Evolutionary conservation across 2,329 filamentous ascomycete species (phyloP), one percentile per base, ranked within the genome.

Genomic region (Cercospora canescens): DNA sequence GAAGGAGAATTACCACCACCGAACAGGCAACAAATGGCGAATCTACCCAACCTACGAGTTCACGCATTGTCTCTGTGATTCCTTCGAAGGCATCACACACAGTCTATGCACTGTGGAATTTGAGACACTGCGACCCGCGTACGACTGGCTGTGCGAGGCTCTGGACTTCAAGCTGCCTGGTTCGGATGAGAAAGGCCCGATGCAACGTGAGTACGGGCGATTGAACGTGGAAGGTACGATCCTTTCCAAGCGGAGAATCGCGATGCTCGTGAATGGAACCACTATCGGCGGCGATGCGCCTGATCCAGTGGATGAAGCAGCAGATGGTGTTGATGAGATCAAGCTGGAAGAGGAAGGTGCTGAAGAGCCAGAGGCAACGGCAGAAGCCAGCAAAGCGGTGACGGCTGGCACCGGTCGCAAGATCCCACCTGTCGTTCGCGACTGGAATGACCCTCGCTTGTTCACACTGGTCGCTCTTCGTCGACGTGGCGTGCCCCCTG

Each of bases 1-100:
- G 67, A 87, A 90, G 74, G 88, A 91, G 72, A 82, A 82, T 67
- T 85, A 88, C 50, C 93, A 96, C 77, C 88, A 92, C 79, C 87
- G 92, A 37, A 96, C 94, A 0, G 92, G 91, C 32, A 83, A 87
- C 70, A 88, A 90, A 76, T 98, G 94, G 93, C 90, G 89, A 79
- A 96, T 97, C 69, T 97, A 97, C 77, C 95, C 95, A 0, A 96
- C 94, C 0, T 97, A 97, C 75, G 94, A 97, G 78, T 96, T 96
- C 77, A 78, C 77, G 8, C 92, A 96, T 81, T 96, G 92, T 78
- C 83, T 97, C 24, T 94, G 92, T 73, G 95, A 98, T 84, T 94
- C 91, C 71, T 92, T 97, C 70, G 95, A 99, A 79, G 87, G 87
- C 18, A 96, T 98, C 74, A 94, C 94, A 0, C 94, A 97, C 81